Evolutionary conservation across 352 stramenopile genomes (phyloP), one percentile per base, ranked within the genome.

Genomic region (Phytophthora fragariae): DNA sequence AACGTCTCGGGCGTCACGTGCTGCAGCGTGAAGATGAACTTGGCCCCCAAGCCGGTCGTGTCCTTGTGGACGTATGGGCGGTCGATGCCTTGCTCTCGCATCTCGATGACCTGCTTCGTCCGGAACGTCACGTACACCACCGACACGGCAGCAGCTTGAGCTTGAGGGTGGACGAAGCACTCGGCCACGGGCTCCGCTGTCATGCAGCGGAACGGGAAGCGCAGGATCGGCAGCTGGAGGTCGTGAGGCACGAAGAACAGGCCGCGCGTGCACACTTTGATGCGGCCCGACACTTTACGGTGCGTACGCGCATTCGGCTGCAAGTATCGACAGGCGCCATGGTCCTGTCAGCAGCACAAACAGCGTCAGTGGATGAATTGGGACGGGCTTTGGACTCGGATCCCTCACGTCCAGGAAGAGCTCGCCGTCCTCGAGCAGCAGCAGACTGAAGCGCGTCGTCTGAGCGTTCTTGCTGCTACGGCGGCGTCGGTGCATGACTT

Each of bases 371-470:
- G 29, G 29, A 31, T 46, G 29, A 0, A 31, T 31, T 31, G 29
- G 29, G 29, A 8, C 29, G 29, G 29, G 5, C 29, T 46, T 9
- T 46, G 15, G 35, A 10, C 14, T 1, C 35, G 14, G 4, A 14
- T n/a, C 14, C 39, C 75, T 37, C 78, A 93, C 90, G 65, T 96
- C 90, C 10, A 98, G 84, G 75, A 97, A 98, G 70, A 88, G 94
- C 79, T 98, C 94, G 60, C 93, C 94, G 70, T 98, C 91, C 57
- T 98, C 94, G 12, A 98, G 83, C 62, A 97, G 73, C 47, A 98
- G 74, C 39, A 98, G 79, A 44, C 90, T 97, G 80, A 98, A 98
- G 55, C 94, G 86, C 31, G 72, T 63, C 17, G 76, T 85, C 70
- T 84, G 76, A 7, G 62, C 62, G 19, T 82, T 85, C 68, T 83